Conservation (phyloP, 192 early-diverging fungal species). For the Dissophora globulifera region DNA sequence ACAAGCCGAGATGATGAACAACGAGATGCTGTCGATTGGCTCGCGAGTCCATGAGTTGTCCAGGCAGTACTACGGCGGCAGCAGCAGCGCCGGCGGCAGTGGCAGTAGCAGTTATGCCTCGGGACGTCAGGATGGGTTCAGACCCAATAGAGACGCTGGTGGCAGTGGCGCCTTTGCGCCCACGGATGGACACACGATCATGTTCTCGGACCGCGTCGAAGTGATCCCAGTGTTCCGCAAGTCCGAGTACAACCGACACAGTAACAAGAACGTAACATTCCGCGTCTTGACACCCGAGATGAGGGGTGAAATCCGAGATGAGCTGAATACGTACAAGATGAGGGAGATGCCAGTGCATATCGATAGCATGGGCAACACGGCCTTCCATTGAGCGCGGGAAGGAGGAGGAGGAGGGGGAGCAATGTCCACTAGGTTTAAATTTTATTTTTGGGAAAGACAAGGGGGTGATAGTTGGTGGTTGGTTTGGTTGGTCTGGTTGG, state of each 20-base stretch:
- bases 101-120: background rate
- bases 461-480: too few species aligned
- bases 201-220: constrained; percentile 31
- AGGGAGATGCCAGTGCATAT: constrained; percentile 54
- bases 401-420: too few species aligned
- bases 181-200: constrained; percentile 4
- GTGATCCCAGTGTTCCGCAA: constrained; percentile 38
- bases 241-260: constrained; percentile 31
- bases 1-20: constrained; percentile 12
- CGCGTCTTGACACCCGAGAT: constrained; percentile 43
- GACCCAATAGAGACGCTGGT: too few species aligned
- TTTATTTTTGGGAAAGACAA: too few species aligned
- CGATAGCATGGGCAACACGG: constrained; percentile 51
- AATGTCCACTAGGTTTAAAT: too few species aligned
- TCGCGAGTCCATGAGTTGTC: constrained; percentile 8
- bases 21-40: constrained; percentile 14
- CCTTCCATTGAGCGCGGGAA: constrained; percentile 29
- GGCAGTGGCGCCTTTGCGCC: too few species aligned
- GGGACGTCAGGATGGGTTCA: too few species aligned
- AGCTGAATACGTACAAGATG: constrained; percentile 54
- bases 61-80: constrained; percentile 11
- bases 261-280: constrained; percentile 49
- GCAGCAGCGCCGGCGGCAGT: background rate
- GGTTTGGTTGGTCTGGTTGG: too few species aligned
- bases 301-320: constrained; percentile 53